Percentiles rank a stretch among this genome's conserved stretches.
Evolutionary conservation across 1,284 basidiomycete genomes (phyloP).

Genomic region (Tilletia walkeri): DNA sequence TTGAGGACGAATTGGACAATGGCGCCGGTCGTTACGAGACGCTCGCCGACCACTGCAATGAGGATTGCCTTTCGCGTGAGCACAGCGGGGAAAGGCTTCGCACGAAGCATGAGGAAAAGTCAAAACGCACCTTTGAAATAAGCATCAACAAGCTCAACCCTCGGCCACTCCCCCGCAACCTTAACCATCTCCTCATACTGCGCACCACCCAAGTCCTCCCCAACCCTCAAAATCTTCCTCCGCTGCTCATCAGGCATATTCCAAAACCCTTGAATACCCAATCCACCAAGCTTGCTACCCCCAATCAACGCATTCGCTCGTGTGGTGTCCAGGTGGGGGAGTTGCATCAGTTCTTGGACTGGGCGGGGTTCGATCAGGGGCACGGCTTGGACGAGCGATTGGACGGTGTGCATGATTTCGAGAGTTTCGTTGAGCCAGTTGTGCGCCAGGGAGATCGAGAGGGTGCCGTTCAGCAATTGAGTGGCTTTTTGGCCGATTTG

Average conservation of each 20-base stretch:
- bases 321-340: conserved; percentile 43
- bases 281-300: conserved; percentile 31
- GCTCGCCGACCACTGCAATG: conserved; percentile 79
- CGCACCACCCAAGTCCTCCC: conserved; percentile 27
- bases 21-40: conserved; percentile 79
- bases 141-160: conserved; percentile 77
- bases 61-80: not conserved
- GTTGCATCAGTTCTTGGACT: conserved; percentile 45
- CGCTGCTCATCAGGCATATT: conserved; percentile 59
- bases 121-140: conserved; percentile 73
- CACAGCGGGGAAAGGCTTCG: too few relatives aligned
- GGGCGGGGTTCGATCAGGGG: conserved; percentile 43
- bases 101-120: not conserved
- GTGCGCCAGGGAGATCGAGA: conserved; percentile 79
- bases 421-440: conserved; percentile 86
- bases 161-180: conserved; percentile 73
- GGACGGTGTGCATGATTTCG: conserved; percentile 76
- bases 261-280: conserved; percentile 51
- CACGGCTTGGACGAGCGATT: conserved; percentile 80
- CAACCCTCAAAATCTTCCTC: conserved; percentile 42
- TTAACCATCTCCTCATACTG: conserved; percentile 66
- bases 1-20: conserved; percentile 86
- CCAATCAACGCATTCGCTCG: conserved; percentile 30
- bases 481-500: conserved; percentile 40
- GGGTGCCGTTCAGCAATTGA: conserved; percentile 72